phyloP scores from a whole-genome alignment of 2,329 filamentous ascomycete genomes.

The Fusarium sp. region DNA sequence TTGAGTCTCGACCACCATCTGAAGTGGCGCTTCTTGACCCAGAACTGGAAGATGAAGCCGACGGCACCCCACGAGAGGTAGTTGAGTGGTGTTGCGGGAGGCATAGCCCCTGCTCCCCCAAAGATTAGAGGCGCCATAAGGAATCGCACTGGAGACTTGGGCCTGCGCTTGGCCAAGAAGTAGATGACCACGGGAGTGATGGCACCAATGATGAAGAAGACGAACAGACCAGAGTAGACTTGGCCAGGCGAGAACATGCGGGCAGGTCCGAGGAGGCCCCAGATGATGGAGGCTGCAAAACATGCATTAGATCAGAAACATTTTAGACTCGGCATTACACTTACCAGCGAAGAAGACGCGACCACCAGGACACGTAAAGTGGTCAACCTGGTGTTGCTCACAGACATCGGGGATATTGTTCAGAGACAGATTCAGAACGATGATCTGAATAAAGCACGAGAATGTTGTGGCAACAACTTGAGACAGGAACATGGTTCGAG shows the following conservation, averaged over 20 bases:
- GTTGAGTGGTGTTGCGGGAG: conserved; percentile 77
- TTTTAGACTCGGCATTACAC: conserved; percentile 7
- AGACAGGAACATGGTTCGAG: conserved; percentile 73
- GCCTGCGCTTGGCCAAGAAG: conserved; percentile 61
- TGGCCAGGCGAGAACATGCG: conserved; percentile 73
- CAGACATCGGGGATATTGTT: conserved; percentile 73
- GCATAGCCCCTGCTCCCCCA: conserved; percentile 68
- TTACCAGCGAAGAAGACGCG: conserved; percentile 72
- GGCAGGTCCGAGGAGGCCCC: conserved; percentile 73
- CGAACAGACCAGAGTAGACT: conserved; percentile 70
- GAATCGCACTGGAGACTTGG: conserved; percentile 61
- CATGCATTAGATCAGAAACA: conserved; percentile 11
- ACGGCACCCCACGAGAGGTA: conserved; percentile 80
- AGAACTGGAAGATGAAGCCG: conserved; percentile 77
- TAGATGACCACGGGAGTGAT: conserved; percentile 65
- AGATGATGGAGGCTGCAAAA: conserved; percentile 69
- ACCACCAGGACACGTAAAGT: conserved; percentile 73
- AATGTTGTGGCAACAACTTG: conserved; percentile 75
- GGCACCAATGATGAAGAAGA: conserved; percentile 70
- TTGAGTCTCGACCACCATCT: conserved; percentile 81
- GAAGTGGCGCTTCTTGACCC: conserved; percentile 71
- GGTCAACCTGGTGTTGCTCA: conserved; percentile 64
- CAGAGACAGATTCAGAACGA: conserved; percentile 72
- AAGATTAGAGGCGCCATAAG: conserved; percentile 73
- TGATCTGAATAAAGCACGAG: conserved; percentile 74